phyloP scores from a whole-genome alignment of 306 rosid species.

The Cicer cuneatum region DNA sequence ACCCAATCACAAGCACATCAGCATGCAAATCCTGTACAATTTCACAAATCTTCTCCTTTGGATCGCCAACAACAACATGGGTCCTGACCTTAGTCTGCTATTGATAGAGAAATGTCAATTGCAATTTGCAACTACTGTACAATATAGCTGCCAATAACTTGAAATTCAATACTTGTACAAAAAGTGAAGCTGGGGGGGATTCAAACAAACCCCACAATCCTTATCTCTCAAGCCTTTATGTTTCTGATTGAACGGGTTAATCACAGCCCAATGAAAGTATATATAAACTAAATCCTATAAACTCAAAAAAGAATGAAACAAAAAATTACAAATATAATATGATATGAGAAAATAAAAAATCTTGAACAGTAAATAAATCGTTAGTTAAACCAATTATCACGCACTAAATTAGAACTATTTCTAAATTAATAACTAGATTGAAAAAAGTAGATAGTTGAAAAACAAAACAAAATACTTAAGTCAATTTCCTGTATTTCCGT shows the following conservation, averaged over 20 bases:
- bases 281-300: neutral
- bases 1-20: constrained; percentile 90
- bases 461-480: neutral
- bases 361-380: neutral
- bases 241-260: too few species aligned
- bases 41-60: constrained; percentile 92
- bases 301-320: neutral
- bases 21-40: constrained; percentile 65
- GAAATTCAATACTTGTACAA: neutral
- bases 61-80: constrained; percentile 80
- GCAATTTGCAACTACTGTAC: neutral
- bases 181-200: neutral
- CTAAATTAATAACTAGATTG: neutral
- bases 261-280: too few species aligned
- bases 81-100: constrained; percentile 61
- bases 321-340: neutral
- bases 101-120: constrained; percentile 19
- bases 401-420: neutral
- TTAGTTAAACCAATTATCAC: neutral
- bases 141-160: neutral
- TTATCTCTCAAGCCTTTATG: neutral
- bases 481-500: neutral
- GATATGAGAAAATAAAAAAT: neutral
- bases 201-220: neutral
- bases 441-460: neutral